Evolutionary conservation across 78 protist genomes (phyloP), one percentile per base, ranked within the genome.

Genomic region (Dictyostelium intermedium): DNA sequence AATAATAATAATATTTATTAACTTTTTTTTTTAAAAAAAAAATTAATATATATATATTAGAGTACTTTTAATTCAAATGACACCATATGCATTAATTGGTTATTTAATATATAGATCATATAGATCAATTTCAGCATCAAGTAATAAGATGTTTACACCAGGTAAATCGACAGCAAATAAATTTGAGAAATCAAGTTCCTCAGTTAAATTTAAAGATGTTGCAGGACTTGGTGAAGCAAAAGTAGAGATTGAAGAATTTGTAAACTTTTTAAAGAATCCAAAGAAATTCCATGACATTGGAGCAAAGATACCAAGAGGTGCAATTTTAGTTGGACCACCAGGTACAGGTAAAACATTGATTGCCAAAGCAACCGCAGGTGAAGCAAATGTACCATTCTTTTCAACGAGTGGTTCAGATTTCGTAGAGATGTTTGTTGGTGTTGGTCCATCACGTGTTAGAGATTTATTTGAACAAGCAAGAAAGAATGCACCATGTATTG

Each of bases 271-370:
- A 37, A 97, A 98, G 91, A 70, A 97, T 84, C 99, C 99, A 23
- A 91, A 82, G 63, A 61, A 87, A 73, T 99, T 82, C 92, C 82
- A 91, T 23, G 87, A 84, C 3, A 96, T 98, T 37, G 99, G 99
- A 32, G 99, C 99, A 72, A 96, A 97, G 79, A 96, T 97, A 30
- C 99, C 99, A 56, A 91, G 96, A 81, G 99, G 99, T 35, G 99
- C 97, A 2, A 23, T 99, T 9, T 87, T 99, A 77, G 89, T 91
- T 20, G 99, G 99, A 1, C 99, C 99, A 25, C 99, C 99, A 32
- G 99, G 99, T 2, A 98, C 99, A 0, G 99, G 99, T 70, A 99
- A 99, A 83, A 99, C 99, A 2, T 79, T 98, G 63, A 43, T 98
- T 30, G 99, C 99, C 1, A 97, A 97, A 87, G 99, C 99, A 11